phyloP scores from a whole-genome alignment of 805 yeast genomes.

The Starmerella potacharoeniae region DNA sequence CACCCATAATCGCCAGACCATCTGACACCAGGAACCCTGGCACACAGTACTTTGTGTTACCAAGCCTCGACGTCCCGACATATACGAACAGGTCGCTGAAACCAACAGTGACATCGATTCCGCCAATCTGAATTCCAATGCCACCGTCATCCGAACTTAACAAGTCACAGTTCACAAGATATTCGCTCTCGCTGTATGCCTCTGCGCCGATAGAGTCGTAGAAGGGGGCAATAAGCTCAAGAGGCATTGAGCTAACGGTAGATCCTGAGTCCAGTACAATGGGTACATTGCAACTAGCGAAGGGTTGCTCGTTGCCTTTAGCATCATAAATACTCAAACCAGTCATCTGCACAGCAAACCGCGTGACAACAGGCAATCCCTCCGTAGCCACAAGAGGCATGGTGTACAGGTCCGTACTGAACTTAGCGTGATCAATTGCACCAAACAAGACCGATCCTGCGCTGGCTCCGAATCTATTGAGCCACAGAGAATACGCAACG shows the following conservation, averaged over 20 bases:
- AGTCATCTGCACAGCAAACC: constrained; percentile 19
- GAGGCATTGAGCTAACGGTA: constrained; percentile 38
- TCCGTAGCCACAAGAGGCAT: constrained; percentile 29
- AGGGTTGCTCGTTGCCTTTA: background rate
- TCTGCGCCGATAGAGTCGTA: constrained; percentile 13
- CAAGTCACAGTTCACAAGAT: background rate
- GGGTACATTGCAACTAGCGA: constrained; percentile 12
- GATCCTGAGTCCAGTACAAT: constrained; percentile 45
- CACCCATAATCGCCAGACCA: constrained; percentile 37
- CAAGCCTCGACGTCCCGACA: background rate
- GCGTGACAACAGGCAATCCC: constrained; percentile 16
- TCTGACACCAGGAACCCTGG: constrained; percentile 7
- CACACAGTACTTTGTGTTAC: background rate
- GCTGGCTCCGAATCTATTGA: constrained; percentile 27
- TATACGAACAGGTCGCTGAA: constrained; percentile 14
- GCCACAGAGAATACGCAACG: constrained; percentile 36
- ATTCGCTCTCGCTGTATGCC: constrained; percentile 1
- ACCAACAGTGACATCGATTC: constrained; percentile 12
- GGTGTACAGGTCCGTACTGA: constrained; percentile 29
- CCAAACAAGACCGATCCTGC: constrained; percentile 34
- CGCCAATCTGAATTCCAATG: constrained; percentile 13
- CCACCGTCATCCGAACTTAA: background rate
- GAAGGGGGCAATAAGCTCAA: constrained; percentile 11
- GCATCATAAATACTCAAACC: constrained; percentile 13
- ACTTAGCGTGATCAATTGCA: constrained; percentile 34